phyloP scores from a whole-genome alignment of 306 rosid species.

The Fragaria ananassa region DNA sequence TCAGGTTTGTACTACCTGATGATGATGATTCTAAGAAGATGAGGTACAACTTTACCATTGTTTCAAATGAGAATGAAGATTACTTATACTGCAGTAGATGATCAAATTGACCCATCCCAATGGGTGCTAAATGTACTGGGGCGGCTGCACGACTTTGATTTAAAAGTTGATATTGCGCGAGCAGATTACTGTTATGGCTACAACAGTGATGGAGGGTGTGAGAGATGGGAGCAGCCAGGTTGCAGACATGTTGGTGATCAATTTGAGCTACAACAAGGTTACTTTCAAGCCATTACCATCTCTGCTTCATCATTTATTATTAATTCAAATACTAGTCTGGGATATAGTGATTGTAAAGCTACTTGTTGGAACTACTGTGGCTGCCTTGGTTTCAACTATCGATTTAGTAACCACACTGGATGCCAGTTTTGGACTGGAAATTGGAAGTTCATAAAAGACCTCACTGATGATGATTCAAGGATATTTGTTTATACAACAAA shows the following conservation, averaged over 20 bases:
- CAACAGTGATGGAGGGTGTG: conserved; percentile 11
- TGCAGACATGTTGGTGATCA: not conserved
- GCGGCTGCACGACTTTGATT: not conserved
- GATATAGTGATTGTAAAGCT: conserved; percentile 1
- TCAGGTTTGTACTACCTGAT: not conserved
- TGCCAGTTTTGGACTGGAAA: not conserved
- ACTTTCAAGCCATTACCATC: not conserved
- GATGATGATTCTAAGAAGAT: not conserved
- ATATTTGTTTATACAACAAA: not conserved
- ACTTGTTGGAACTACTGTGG: conserved; percentile 9
- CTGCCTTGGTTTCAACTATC: not conserved
- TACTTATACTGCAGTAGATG: not conserved
- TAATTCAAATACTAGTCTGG: not conserved
- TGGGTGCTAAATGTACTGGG: not conserved
- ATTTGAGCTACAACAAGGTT: not conserved
- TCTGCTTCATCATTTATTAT: not conserved
- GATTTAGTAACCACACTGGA: not conserved
- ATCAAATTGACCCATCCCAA: not conserved
- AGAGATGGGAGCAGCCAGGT: not conserved
- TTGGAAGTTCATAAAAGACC: not conserved
- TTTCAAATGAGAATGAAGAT: conserved; percentile 6
- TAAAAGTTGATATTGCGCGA: not conserved
- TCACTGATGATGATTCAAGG: not conserved
- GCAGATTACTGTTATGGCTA: conserved; percentile 7
- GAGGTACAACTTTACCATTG: conserved; percentile 5